Evolutionary conservation across 1,284 basidiomycete genomes (phyloP), one percentile per base, ranked within the genome.

Genomic region (Apiotrichum gamsii): DNA sequence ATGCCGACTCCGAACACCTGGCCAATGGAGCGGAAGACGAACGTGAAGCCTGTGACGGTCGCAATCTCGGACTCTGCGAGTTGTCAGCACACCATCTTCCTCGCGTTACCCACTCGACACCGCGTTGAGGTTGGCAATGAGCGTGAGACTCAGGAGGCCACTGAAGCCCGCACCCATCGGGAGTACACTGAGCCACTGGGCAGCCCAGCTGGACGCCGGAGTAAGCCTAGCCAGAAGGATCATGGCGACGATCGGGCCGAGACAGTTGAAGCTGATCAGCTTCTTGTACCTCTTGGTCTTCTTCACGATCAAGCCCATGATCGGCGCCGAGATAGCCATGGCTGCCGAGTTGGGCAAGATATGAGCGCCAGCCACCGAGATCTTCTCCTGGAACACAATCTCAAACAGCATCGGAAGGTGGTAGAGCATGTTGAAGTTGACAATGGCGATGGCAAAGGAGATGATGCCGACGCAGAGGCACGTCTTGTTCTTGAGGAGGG

Each of bases 381-480:
- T 43, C 8, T 36, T 35, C 31, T 60, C 49, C 16, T 52, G 36
- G 23, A 59, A 58, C 4, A 60, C 59, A 16, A 60, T 59, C 44
- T 60, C 59, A 38, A 60, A 62, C 9, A 62, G 41, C 54, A 57
- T 58, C 8, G 59, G 57, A 3, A 63, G 50, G 33, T 60, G 59
- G 39, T 60, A 62, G n/a, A 57, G 39, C 61, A 60, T 60, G 47
- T 62, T 63, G 45, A 61, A 61, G 49, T 61, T 63, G 28, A 61
- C 61, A 8, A 61, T 53, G 8, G 61, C 61, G 15, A 63, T 57
- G 9, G 57, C 31, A 8, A 45, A 49, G 0, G 57, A 45, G 16
- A 63, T 63, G 45, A 61, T 52, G 13, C 61, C 59, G 4, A 59
- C 54, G 21, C 57, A 63, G 8, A 63, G 51, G 6, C 52, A 50